Conservation (phyloP, 2,329 filamentous ascomycete genomes). For the Alternaria rosae region DNA sequence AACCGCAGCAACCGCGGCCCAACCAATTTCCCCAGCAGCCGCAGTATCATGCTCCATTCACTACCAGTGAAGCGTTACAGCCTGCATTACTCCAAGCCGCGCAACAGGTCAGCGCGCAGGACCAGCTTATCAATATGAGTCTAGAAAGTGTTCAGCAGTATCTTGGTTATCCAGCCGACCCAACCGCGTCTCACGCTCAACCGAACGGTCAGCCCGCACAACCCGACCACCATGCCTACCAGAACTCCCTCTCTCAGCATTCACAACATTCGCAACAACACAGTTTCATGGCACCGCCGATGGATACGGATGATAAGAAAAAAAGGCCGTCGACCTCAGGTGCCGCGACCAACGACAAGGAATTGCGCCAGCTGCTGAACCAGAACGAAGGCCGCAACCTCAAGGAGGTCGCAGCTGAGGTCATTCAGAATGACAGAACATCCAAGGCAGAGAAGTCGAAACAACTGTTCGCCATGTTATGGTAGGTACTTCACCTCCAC, state of each 20-base stretch:
- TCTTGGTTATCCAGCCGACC: constrained; percentile 37
- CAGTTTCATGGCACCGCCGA: constrained; percentile 34
- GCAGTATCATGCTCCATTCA: constrained; percentile 40
- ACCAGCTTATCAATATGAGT: constrained; percentile 38
- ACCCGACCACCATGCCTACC: constrained; percentile 39
- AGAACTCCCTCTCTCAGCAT: constrained; percentile 36
- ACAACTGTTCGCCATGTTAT: constrained; percentile 88
- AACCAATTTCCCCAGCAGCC: constrained; percentile 28
- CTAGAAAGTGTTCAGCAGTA: constrained; percentile 46
- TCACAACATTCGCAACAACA: constrained; percentile 34
- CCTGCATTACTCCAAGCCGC: constrained; percentile 46
- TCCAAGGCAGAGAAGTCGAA: constrained; percentile 83
- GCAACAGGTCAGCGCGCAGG: constrained; percentile 47
- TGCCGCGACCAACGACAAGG: constrained; percentile 80
- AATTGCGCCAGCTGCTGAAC: constrained; percentile 78
- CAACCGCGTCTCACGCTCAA: constrained; percentile 23
- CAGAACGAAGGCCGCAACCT: constrained; percentile 72
- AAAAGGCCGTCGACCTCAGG: constrained; percentile 68
- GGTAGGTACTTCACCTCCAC: constrained; percentile 60
- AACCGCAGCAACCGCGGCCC: constrained; percentile 25
- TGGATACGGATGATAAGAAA: constrained; percentile 55
- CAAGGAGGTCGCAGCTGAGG: constrained; percentile 75
- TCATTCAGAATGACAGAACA: constrained; percentile 80
- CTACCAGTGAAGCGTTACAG: constrained; percentile 38
- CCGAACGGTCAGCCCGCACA: constrained; percentile 32